Conservation (phyloP, 2,329 filamentous ascomycete genomes). For the Diplodia intermedia region DNA sequence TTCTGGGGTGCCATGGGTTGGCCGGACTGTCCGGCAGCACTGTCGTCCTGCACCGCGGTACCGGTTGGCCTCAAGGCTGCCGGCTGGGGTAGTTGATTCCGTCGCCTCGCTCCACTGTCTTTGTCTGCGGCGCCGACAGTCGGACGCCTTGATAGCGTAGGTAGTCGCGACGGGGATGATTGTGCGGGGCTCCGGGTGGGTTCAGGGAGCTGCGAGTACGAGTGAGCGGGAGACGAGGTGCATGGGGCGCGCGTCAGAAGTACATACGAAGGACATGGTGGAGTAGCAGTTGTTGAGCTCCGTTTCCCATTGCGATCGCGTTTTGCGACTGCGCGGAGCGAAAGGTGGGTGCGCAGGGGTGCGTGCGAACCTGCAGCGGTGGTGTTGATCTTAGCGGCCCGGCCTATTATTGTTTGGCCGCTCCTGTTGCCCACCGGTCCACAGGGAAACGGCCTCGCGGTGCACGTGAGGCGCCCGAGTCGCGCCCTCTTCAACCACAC, state of each 20-base stretch:
- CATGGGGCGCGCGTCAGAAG: not conserved
- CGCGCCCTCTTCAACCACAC: not conserved
- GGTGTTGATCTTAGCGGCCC: conserved; percentile 28
- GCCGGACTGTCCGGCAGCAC: conserved; percentile 7
- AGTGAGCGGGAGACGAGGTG: not conserved
- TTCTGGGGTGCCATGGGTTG: not conserved
- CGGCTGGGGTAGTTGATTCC: conserved; percentile 3
- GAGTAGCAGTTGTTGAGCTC: conserved; percentile 5
- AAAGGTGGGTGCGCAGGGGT: conserved; percentile 16
- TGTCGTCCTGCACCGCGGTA: conserved; percentile 4
- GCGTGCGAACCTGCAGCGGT: conserved; percentile 22
- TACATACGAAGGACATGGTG: conserved; percentile 31
- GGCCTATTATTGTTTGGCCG: conserved; percentile 13
- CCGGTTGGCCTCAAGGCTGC: not conserved
- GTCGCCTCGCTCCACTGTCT: conserved; percentile 14
- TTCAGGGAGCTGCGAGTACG: conserved; percentile 30
- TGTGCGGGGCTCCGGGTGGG: conserved; percentile 19
- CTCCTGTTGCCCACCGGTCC: conserved; percentile 12
- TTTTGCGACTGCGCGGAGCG: conserved; percentile 22
- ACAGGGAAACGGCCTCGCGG: conserved; percentile 11
- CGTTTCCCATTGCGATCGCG: conserved; percentile 20
- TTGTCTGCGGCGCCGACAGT: conserved; percentile 8
- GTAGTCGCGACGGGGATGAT: conserved; percentile 30
- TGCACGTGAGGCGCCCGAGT: conserved; percentile 10
- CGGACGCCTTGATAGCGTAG: conserved; percentile 23